A percentile compares a stretch with the other conserved stretches of the same genome.
Evolutionary conservation across 2,329 filamentous ascomycete genomes (phyloP).

Genomic region (Atkinsonella hypoxylon): DNA sequence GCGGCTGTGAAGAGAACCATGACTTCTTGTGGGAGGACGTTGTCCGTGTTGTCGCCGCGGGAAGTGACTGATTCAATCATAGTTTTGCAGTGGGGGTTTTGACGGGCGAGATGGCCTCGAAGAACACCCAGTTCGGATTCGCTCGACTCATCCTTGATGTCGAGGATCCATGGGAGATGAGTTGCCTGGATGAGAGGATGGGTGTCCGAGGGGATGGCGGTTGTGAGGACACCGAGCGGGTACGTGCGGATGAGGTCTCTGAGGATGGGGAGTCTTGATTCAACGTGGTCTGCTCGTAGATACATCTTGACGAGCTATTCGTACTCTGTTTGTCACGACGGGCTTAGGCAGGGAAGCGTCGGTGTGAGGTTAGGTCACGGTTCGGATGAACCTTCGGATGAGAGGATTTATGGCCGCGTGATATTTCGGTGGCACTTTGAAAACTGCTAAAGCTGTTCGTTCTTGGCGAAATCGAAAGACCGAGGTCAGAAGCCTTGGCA

Average conservation of each 20-base stretch:
- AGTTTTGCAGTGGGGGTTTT: constrained; percentile 52
- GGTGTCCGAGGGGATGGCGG: constrained; percentile 38
- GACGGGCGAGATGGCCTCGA: constrained; percentile 48
- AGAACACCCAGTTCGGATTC: constrained; percentile 32
- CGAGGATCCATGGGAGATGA: constrained; percentile 49
- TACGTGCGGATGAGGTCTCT: constrained; percentile 45
- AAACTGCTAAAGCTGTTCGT: too few species aligned
- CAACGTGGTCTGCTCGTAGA: constrained; percentile 40
- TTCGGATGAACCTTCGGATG: not conserved
- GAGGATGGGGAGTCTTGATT: constrained; percentile 35
- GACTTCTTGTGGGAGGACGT: constrained; percentile 38
- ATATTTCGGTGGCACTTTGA: too few species aligned
- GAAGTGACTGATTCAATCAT: constrained; percentile 35
- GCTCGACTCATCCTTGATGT: constrained; percentile 29
- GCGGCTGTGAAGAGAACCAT: constrained; percentile 49
- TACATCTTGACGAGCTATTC: constrained; percentile 37
- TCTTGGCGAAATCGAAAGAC: too few species aligned
- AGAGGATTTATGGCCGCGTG: not conserved
- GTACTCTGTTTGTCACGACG: not conserved
- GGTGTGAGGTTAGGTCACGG: not conserved
- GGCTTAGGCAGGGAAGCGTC: not conserved
- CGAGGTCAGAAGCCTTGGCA: too few species aligned
- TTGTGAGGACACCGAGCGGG: constrained; percentile 51
- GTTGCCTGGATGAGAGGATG: constrained; percentile 43
- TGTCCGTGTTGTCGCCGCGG: constrained; percentile 9